These are phyloP conservation scores for Cryphonectria carpinicola DNA, from an alignment of 2,329 filamentous ascomycete species.

Conservation along the genomic window DNA sequence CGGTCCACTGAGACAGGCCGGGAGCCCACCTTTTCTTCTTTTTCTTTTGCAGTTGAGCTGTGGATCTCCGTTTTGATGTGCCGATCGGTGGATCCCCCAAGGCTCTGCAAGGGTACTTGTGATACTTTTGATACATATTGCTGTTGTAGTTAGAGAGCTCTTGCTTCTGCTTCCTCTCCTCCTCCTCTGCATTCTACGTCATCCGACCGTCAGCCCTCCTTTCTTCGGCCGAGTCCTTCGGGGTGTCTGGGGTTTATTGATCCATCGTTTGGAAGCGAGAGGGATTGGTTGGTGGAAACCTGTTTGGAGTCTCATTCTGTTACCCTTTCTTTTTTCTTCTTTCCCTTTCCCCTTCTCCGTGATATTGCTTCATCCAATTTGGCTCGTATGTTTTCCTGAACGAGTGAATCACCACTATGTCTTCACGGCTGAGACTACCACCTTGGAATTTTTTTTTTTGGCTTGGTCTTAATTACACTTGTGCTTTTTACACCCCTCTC, in stretches of 20 bases:
- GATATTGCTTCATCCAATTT: neutral
- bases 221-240: constrained; percentile 1
- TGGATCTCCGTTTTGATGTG: constrained; percentile 15
- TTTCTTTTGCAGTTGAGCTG: neutral
- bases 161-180: neutral
- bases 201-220: constrained; percentile 16
- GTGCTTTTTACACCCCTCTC: neutral
- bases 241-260: constrained; percentile 2
- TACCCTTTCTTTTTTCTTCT: neutral
- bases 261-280: neutral
- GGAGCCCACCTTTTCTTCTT: constrained; percentile 1
- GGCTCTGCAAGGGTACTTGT: no score
- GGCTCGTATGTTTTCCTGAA: neutral
- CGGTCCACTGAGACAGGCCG: constrained; percentile 7
- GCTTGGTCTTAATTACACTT: constrained; percentile 1
- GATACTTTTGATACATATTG: neutral
- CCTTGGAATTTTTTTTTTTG: neutral
- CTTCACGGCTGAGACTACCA: neutral
- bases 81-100: constrained; percentile 19
- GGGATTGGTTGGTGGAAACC: constrained; percentile 1
- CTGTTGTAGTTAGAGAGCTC: neutral
- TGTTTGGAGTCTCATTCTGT: neutral
- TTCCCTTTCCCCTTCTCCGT: no score
- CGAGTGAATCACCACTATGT: neutral
- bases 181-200: constrained; percentile 17